Evolutionary conservation across 768 basidiomycete genomes (phyloP).

Genomic region (Dentipellis sp.): DNA sequence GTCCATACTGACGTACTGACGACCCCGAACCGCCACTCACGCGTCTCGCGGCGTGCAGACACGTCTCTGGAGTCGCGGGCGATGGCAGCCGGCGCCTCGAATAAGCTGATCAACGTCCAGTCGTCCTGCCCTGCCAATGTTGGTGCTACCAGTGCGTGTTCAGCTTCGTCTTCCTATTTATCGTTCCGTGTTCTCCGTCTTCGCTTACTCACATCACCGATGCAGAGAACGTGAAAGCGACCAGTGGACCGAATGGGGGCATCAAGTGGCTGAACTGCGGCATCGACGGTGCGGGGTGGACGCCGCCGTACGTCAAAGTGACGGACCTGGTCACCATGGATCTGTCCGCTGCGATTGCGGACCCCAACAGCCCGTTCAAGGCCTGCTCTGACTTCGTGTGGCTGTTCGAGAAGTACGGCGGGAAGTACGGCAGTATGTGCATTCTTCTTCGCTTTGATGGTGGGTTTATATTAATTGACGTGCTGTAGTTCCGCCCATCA

Average conservation of each 20-base stretch:
- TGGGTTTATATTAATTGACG: not conserved
- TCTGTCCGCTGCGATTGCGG: constrained; percentile 25
- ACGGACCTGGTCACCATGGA: constrained; percentile 39
- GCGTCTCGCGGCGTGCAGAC: not conserved
- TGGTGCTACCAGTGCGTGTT: not conserved
- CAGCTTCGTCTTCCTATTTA: not conserved
- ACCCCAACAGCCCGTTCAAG: constrained; percentile 46
- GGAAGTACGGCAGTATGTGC: constrained; percentile 30
- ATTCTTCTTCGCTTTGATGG: constrained; percentile 2
- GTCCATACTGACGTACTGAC: not conserved
- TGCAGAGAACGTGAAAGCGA: constrained; percentile 37
- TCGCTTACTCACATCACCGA: not conserved
- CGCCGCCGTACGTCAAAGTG: constrained; percentile 52
- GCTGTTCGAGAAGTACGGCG: constrained; percentile 52
- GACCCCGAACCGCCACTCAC: not conserved
- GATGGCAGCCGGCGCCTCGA: not conserved
- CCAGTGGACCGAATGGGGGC: constrained; percentile 60
- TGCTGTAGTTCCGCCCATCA: constrained; percentile 52
- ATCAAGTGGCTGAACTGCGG: constrained; percentile 78
- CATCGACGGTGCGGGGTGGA: constrained; percentile 55
- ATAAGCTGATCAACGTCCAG: not conserved
- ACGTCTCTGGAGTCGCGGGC: not conserved
- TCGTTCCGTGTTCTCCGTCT: not conserved
- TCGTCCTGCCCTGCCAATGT: not conserved
- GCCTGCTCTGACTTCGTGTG: constrained; percentile 44